Conservation (phyloP, 2,329 filamentous ascomycete genomes). For the Fusarium humuli region DNA sequence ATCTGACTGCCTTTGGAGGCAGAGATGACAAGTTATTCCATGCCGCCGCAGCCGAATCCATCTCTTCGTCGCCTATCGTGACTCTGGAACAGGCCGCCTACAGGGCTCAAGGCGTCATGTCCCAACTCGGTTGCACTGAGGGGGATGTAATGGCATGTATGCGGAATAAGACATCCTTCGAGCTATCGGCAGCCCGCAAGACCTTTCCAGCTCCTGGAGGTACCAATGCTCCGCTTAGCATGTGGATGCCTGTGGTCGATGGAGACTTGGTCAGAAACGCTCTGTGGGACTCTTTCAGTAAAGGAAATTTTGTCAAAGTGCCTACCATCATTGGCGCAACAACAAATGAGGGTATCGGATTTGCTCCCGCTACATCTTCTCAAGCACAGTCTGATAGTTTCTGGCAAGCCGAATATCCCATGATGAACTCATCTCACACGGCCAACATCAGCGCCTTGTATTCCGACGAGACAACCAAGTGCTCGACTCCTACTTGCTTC, state of each 20-base stretch:
- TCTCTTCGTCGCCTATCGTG: slow-evolving; percentile 62
- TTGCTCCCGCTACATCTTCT: slow-evolving; percentile 49
- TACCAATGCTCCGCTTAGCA: slow-evolving; percentile 57
- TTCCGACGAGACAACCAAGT: slow-evolving; percentile 50
- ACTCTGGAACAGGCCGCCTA: slow-evolving; percentile 61
- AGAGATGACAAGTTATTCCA: slow-evolving; percentile 62
- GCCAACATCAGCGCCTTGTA: slow-evolving; percentile 51
- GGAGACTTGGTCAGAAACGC: slow-evolving; percentile 61
- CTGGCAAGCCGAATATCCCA: slow-evolving; percentile 51
- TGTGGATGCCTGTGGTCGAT: slow-evolving; percentile 68
- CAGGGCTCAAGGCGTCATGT: slow-evolving; percentile 62
- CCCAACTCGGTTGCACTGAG: slow-evolving; percentile 56
- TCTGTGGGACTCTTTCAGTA: slow-evolving; percentile 60
- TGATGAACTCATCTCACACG: slow-evolving; percentile 47
- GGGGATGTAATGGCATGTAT: slow-evolving; percentile 59
- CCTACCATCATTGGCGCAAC: slow-evolving; percentile 62
- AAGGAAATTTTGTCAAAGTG: slow-evolving; percentile 64
- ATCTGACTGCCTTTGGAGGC: slow-evolving; percentile 68
- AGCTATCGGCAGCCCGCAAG: slow-evolving; percentile 57
- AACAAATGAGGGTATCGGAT: slow-evolving; percentile 53
- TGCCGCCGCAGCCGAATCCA: slow-evolving; percentile 62
- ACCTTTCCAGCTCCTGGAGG: slow-evolving; percentile 50
- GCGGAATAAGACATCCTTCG: slow-evolving; percentile 54
- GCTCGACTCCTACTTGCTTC: slow-evolving; percentile 48
- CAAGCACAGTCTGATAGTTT: slow-evolving; percentile 48